Evolutionary conservation across 2,329 filamentous ascomycete species (phyloP).

Genomic region (Gliomastix tumulicola): DNA sequence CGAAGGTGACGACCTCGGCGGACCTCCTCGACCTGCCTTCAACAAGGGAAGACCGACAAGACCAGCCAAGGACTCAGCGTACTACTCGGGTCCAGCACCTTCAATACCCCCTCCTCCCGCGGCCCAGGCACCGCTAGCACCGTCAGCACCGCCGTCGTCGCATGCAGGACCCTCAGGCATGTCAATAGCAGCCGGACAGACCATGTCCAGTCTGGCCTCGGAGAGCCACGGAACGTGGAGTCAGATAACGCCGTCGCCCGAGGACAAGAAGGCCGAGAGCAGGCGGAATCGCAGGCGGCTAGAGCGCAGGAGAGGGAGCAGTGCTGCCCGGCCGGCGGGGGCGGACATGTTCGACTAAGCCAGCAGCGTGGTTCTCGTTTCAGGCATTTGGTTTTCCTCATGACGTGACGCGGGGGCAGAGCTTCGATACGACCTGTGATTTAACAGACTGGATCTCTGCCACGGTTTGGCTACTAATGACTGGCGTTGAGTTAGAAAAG

Average conservation of each 20-base stretch:
- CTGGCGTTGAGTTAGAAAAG: too few species aligned
- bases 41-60: slow-evolving; percentile 42
- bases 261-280: slow-evolving; percentile 37
- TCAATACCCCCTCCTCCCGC: too few species aligned
- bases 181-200: slow-evolving; percentile 26
- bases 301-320: slow-evolving; percentile 41
- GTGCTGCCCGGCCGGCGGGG: slow-evolving; percentile 18
- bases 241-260: slow-evolving; percentile 37
- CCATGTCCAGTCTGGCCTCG: slow-evolving; percentile 38
- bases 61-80: slow-evolving; percentile 51
- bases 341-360: slow-evolving; percentile 29
- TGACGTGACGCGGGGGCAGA: too few species aligned
- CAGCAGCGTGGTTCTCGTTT: too few species aligned
- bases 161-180: slow-evolving; percentile 35
- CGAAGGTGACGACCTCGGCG: slow-evolving; percentile 1
- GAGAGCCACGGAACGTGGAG: slow-evolving; percentile 49
- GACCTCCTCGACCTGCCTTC: slow-evolving; percentile 49
- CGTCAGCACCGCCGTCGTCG: too few species aligned
- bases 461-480: too few species aligned
- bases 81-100: slow-evolving; percentile 47
- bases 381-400: too few species aligned
- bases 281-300: slow-evolving; percentile 44
- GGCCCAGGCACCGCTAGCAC: too few species aligned
- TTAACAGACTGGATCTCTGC: too few species aligned
- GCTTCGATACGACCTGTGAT: too few species aligned